These are phyloP conservation scores for Mallotus nudiflorus DNA, from an alignment of 345 rosid genomes.

Conservation along the genomic window DNA sequence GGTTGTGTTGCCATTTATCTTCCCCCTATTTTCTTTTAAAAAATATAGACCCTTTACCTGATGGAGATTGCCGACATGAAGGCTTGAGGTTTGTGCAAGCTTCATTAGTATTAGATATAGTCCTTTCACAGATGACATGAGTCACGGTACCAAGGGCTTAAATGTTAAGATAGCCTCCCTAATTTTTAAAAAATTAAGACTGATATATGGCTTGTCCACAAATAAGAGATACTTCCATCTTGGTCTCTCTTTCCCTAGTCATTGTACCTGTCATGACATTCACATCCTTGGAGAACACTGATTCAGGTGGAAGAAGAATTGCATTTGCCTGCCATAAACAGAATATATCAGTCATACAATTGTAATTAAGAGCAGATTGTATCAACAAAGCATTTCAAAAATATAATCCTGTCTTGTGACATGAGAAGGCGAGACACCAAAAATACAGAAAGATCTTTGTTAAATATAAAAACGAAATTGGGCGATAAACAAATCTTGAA, in stretches of 20 bases:
- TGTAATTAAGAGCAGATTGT: slow-evolving; percentile 7
- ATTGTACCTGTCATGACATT: slow-evolving; percentile 82
- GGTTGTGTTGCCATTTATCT: neutral
- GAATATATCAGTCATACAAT: slow-evolving; percentile 15
- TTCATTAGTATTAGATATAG: slow-evolving; percentile 58
- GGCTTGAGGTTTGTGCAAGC: slow-evolving; percentile 85
- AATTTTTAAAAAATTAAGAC: slow-evolving; percentile 68
- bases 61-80: slow-evolving; percentile 84
- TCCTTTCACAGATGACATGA: slow-evolving; percentile 55
- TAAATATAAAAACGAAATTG: slow-evolving; percentile 3
- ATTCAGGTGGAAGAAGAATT: slow-evolving; percentile 74
- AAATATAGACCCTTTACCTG: slow-evolving; percentile 66
- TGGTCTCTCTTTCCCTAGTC: slow-evolving; percentile 68
- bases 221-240: slow-evolving; percentile 73
- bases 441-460: slow-evolving; percentile 8
- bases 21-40: too few relatives aligned
- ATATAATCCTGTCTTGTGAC: slow-evolving; percentile 1
- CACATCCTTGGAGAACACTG: slow-evolving; percentile 77
- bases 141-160: slow-evolving; percentile 60
- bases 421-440: slow-evolving; percentile 4
- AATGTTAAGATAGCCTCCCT: slow-evolving; percentile 70
- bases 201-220: slow-evolving; percentile 93
- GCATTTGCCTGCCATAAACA: slow-evolving; percentile 59
- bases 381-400: slow-evolving; percentile 11
- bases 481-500: slow-evolving; percentile 13